A percentile compares a stretch with the other conserved stretches of the same genome.
Evolutionary conservation across 2,329 filamentous ascomycete genomes (phyloP).

Genomic region (Clonostachys chloroleuca): DNA sequence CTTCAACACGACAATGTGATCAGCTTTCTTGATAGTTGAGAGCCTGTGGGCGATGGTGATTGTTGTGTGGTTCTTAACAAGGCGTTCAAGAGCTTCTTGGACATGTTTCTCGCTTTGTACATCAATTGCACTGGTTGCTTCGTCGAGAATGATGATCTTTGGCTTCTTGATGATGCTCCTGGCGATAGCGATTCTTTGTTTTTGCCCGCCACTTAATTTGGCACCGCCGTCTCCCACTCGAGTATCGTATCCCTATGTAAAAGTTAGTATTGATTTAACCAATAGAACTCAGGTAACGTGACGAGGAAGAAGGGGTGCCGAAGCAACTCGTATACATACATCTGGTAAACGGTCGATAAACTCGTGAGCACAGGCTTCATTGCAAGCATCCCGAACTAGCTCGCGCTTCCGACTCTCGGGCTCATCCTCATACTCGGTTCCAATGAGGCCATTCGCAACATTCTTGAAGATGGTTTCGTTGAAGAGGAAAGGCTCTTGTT

Average conservation of each 20-base stretch:
- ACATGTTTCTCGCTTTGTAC: constrained; percentile 63
- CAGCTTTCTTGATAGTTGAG: constrained; percentile 51
- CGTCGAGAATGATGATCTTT: constrained; percentile 64
- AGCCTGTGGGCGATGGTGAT: constrained; percentile 62
- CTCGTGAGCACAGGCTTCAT: constrained; percentile 65
- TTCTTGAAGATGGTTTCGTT: constrained; percentile 62
- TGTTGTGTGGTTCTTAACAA: constrained; percentile 40
- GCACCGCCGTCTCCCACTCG: too few species aligned
- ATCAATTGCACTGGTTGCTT: constrained; percentile 64
- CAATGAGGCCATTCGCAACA: constrained; percentile 53
- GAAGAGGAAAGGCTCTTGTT: constrained; percentile 66
- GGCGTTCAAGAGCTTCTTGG: constrained; percentile 53
- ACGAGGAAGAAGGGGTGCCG: neutral
- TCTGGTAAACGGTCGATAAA: constrained; percentile 61
- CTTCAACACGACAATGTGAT: constrained; percentile 58
- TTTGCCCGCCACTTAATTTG: constrained; percentile 52
- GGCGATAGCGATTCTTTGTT: constrained; percentile 70
- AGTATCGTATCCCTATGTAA: too few species aligned
- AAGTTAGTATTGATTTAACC: neutral
- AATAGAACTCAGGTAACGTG: neutral
- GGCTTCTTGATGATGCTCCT: constrained; percentile 65
- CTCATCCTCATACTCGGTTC: constrained; percentile 46
- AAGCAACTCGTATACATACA: constrained; percentile 20
- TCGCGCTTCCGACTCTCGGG: constrained; percentile 49
- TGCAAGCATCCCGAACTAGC: constrained; percentile 60